Evolutionary conservation across 139 green algal genomes (phyloP).

Genomic region (Choricystis sp.): DNA sequence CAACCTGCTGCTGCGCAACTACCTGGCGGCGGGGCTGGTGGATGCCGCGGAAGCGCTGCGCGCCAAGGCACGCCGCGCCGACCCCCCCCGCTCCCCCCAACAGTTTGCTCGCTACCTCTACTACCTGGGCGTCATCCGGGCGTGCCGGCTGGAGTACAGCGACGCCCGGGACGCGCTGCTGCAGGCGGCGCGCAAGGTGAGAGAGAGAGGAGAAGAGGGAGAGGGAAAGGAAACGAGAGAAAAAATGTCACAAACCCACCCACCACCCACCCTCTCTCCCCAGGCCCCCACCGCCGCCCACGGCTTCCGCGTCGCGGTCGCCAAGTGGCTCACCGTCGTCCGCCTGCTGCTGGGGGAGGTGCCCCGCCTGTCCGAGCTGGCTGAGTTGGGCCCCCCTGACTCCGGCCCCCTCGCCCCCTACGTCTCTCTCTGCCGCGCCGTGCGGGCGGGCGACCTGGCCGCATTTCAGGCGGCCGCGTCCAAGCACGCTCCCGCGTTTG

Average conservation of each 20-base stretch:
- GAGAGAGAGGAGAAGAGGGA: not conserved
- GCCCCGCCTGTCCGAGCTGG: slow-evolving; percentile 72
- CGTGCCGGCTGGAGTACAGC: slow-evolving; percentile 87
- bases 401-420: slow-evolving; percentile 59
- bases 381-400: slow-evolving; percentile 29
- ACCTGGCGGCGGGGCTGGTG: slow-evolving; percentile 32
- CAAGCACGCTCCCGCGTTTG: slow-evolving; percentile 41
- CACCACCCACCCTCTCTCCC: no score
- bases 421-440: slow-evolving; percentile 67
- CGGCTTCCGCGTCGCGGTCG: slow-evolving; percentile 70
- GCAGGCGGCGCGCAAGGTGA: slow-evolving; percentile 63
- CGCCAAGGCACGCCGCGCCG: slow-evolving; percentile 71
- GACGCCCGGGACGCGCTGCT: slow-evolving; percentile 89
- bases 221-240: not conserved
- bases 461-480: slow-evolving; percentile 54
- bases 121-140: slow-evolving; percentile 87
- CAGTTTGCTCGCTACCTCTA: slow-evolving; percentile 88
- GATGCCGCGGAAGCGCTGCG: slow-evolving; percentile 77
- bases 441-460: slow-evolving; percentile 68
- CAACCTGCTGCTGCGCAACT: slow-evolving; percentile 95
- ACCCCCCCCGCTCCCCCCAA: slow-evolving; percentile 49
- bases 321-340: slow-evolving; percentile 86
- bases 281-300: slow-evolving; percentile 45
- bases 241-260: not conserved
- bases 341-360: slow-evolving; percentile 95